phyloP scores from a whole-genome alignment of 129 eudicot species.

The Arctium minus region DNA sequence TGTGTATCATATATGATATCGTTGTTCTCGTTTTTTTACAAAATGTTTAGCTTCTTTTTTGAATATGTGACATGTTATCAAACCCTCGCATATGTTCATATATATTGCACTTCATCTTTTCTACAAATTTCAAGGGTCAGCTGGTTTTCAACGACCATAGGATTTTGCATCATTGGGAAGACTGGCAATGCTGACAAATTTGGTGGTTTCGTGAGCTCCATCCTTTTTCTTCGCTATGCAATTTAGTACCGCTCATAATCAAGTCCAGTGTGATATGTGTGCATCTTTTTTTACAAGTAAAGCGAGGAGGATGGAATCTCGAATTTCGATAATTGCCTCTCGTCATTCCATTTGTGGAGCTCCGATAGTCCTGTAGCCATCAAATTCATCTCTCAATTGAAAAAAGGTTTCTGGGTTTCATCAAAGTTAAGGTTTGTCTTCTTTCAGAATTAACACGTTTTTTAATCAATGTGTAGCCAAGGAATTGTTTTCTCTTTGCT shows the following conservation, averaged over 20 bases:
- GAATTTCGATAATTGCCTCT: not conserved
- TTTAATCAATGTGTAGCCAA: not conserved
- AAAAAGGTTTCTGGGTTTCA: not conserved
- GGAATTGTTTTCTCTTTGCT: not conserved
- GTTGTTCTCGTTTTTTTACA: no score
- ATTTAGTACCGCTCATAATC: not conserved
- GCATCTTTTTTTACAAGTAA: not conserved
- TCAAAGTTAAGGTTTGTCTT: not conserved
- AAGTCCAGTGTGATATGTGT: not conserved
- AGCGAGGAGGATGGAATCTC: not conserved
- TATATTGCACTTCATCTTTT: no score
- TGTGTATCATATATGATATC: no score
- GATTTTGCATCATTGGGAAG: not conserved
- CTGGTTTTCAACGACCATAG: not conserved
- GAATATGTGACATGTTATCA: no score
- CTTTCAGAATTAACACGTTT: not conserved
- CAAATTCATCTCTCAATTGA: not conserved
- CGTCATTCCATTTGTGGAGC: not conserved
- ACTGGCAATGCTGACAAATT: not conserved
- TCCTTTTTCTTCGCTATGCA: not conserved
- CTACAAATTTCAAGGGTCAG: not conserved
- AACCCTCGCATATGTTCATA: no score
- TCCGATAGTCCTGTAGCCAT: not conserved
- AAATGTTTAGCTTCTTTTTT: no score
- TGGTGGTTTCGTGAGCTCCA: not conserved